Evolutionary conservation across 73 alveolate species (phyloP).

Genomic region (Paramecium bursaria): DNA sequence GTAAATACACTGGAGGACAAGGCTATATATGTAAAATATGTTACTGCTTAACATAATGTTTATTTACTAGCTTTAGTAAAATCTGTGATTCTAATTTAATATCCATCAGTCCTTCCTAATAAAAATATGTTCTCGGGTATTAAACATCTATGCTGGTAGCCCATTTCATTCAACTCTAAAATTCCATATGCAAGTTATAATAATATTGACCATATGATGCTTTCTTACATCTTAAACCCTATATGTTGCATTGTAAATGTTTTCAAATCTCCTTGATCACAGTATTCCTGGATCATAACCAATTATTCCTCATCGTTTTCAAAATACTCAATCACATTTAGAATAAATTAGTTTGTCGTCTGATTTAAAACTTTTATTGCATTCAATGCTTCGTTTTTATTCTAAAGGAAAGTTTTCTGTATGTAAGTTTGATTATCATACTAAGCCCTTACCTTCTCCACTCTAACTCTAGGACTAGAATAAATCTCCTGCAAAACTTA

Average conservation of each 20-base stretch:
- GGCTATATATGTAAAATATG: no score
- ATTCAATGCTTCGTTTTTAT: conserved; percentile 57
- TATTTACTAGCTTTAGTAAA: conserved; percentile 17
- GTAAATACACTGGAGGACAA: conserved; percentile 50
- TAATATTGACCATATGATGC: conserved; percentile 50
- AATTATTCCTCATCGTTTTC: conserved; percentile 53
- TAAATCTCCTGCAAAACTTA: conserved; percentile 48
- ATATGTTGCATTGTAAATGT: conserved; percentile 47
- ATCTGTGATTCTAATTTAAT: conserved; percentile 50
- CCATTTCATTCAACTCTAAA: conserved; percentile 31
- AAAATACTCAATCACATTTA: conserved; percentile 33
- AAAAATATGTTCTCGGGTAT: conserved; percentile 35
- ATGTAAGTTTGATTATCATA: conserved; percentile 40
- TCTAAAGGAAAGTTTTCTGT: conserved; percentile 19
- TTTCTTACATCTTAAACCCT: conserved; percentile 58
- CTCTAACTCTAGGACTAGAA: conserved; percentile 16
- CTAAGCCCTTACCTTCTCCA: conserved; percentile 43
- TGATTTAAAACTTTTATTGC: conserved; percentile 37
- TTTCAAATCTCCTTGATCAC: conserved; percentile 53
- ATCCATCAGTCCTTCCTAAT: conserved; percentile 40
- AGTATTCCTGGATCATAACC: conserved; percentile 53
- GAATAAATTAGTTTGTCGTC: conserved; percentile 9
- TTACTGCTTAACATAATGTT: conserved; percentile 18
- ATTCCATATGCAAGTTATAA: conserved; percentile 29
- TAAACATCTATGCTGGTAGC: conserved; percentile 7